Conservation (phyloP, 1,284 basidiomycete genomes). For the Volvariella surrecta region DNA sequence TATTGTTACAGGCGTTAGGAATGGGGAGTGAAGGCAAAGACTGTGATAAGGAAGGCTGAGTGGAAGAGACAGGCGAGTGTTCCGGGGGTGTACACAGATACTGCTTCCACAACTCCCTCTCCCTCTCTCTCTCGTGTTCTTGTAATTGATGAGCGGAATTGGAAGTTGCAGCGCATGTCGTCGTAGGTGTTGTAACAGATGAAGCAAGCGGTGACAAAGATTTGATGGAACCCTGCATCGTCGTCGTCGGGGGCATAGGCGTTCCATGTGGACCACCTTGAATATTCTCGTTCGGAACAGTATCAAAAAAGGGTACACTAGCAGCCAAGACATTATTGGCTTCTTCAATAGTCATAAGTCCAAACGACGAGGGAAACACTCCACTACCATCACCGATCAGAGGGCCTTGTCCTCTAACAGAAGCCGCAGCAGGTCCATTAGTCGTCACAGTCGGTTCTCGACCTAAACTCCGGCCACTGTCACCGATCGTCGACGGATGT, state of each 20-base stretch:
- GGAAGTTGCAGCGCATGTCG: too few species aligned
- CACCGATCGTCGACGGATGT: too few species aligned
- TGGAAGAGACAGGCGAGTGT: slow-evolving; percentile 7
- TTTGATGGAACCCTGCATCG: background rate
- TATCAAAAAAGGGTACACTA: slow-evolving; percentile 51
- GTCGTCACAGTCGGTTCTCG: too few species aligned
- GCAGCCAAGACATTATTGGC: slow-evolving; percentile 55
- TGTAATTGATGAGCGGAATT: background rate
- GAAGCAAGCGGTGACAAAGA: background rate
- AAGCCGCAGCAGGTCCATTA: too few species aligned
- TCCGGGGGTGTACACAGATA: slow-evolving; percentile 62
- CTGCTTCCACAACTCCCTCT: slow-evolving; percentile 59
- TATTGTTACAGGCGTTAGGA: too few species aligned
- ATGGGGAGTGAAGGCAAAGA: too few species aligned
- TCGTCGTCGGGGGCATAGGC: slow-evolving; percentile 29
- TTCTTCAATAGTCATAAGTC: slow-evolving; percentile 64
- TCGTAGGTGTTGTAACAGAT: background rate
- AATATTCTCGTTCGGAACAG: slow-evolving; percentile 9
- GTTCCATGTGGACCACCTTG: slow-evolving; percentile 33
- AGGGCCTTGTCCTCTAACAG: background rate
- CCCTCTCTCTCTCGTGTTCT: background rate
- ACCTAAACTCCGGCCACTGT: too few species aligned
- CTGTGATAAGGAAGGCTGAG: too few species aligned
- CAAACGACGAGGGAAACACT: slow-evolving; percentile 56
- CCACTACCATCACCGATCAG: slow-evolving; percentile 28